A percentile compares a stretch with the other conserved stretches of the same genome.
phyloP scores from a whole-genome alignment of 495 filamentous ascomycete species.

The Hypoxylon subgilvum region DNA sequence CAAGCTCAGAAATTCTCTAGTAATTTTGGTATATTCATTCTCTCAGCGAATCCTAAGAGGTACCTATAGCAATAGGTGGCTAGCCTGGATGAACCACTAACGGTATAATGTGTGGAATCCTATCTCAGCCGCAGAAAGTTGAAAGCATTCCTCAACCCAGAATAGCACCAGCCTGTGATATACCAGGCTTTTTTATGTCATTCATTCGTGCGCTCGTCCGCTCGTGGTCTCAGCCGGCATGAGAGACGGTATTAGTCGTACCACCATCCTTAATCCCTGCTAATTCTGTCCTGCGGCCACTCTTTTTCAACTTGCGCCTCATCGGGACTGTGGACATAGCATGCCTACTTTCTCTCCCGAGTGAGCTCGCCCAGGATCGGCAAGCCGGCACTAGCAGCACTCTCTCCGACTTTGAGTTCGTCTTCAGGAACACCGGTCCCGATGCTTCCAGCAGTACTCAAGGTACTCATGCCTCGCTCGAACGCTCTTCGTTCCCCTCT shows the following conservation, averaged over 20 bases:
- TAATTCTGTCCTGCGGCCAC: not conserved
- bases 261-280: no score
- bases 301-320: not conserved
- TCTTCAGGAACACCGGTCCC: slow-evolving; percentile 56
- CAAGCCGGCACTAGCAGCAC: slow-evolving; percentile 57
- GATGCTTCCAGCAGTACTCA: slow-evolving; percentile 46
- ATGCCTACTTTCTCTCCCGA: slow-evolving; percentile 19
- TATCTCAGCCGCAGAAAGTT: no score
- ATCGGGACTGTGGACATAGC: not conserved
- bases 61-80: no score
- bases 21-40: no score
- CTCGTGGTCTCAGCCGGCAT: not conserved
- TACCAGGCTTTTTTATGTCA: slow-evolving; percentile 5
- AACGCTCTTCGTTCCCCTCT: slow-evolving; percentile 36
- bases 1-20: not conserved
- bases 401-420: slow-evolving; percentile 61
- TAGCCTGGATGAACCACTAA: not conserved
- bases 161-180: no score
- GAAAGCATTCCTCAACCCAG: no score
- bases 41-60: no score
- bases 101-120: no score
- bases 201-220: slow-evolving; percentile 2
- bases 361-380: slow-evolving; percentile 11
- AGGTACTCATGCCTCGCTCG: slow-evolving; percentile 42
- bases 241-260: no score